Evolutionary conservation across 257 asterid genomes (phyloP), one percentile per base, ranked within the genome.

Genomic region (Gynochthodes officinalis): DNA sequence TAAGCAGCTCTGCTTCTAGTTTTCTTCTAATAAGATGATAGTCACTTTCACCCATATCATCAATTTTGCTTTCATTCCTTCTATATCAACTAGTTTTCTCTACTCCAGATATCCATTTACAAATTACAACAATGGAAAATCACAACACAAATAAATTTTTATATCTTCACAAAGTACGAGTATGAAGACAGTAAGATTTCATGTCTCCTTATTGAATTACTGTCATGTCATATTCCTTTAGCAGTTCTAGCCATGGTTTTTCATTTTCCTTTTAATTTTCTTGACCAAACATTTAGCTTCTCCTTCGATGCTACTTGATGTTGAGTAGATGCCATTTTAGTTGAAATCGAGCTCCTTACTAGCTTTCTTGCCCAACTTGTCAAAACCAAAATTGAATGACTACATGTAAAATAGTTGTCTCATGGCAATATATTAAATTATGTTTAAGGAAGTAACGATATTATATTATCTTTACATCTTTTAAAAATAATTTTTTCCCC

Each of bases 41-140:
- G 89, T 86, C 74, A 94, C 99, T 64, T 88, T 88, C 28, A 83
- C 81, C 94, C 94, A 90, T 62, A 92, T 82, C 64, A 80, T 67
- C 81, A 87, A 86, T 76, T 90, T 86, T 14, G 98, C 90, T 82
- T 92, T 92, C 18, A 92, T 89, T 49, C 97, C 97, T n/a, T 87
- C 98, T 40, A 90, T 78, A 18, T 89, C 91, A 8, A 77, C 68
- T 64, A 92, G 55, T 82, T 87, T 90, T 15, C 97, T 96, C 72
- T 87, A 87, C 84, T 89, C 95, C 62, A 92, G 55, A 73, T 75
- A 82, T 50, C 87, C 96, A n/a, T n/a, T n/a, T n/a, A n/a, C n/a
- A n/a, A 2, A 84, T 86, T 48, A 92, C 95, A 1, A 57, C 69
- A 8, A 82, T 85, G 0, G 78, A 42, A 75, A 90, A 92, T 4